Evolutionary conservation across 345 rosid species (phyloP).

Genomic region (Eucalyptus erythrocorys): DNA sequence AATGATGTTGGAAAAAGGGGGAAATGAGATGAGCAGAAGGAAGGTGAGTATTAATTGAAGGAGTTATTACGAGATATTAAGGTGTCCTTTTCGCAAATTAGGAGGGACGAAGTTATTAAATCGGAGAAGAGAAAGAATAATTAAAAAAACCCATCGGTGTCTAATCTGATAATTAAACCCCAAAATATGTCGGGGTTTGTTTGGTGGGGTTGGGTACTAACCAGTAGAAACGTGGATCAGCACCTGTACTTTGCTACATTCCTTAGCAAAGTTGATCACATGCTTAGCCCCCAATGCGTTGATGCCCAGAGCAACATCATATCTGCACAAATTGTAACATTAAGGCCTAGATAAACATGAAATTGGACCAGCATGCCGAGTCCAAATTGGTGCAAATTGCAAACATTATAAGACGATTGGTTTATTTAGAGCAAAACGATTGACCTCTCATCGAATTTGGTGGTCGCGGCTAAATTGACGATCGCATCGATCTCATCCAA

Average conservation of each 20-base stretch:
- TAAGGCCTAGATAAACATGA: neutral
- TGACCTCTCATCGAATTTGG: slow-evolving; percentile 26
- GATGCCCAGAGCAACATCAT: slow-evolving; percentile 41
- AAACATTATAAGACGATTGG: neutral
- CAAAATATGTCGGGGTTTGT: neutral
- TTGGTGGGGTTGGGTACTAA: neutral
- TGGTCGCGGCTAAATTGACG: slow-evolving; percentile 19
- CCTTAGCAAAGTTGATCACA: slow-evolving; percentile 34
- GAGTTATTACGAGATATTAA: neutral
- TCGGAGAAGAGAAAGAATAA: neutral
- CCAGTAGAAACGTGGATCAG: slow-evolving; percentile 63
- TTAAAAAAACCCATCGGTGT: neutral
- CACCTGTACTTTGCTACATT: slow-evolving; percentile 22
- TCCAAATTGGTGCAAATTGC: neutral
- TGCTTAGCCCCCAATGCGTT: slow-evolving; percentile 41
- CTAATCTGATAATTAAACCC: neutral
- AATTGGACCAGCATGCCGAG: neutral
- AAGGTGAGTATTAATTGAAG: neutral
- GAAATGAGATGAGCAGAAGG: neutral
- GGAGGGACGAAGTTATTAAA: neutral
- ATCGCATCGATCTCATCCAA: slow-evolving; percentile 3
- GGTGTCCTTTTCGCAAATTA: neutral
- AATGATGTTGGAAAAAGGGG: neutral
- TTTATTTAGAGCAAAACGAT: neutral
- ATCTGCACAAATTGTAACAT: slow-evolving; percentile 13